Evolutionary conservation across 2,329 filamentous ascomycete species (phyloP), one percentile per base, ranked within the genome.

Genomic region (Septoria petroselini): DNA sequence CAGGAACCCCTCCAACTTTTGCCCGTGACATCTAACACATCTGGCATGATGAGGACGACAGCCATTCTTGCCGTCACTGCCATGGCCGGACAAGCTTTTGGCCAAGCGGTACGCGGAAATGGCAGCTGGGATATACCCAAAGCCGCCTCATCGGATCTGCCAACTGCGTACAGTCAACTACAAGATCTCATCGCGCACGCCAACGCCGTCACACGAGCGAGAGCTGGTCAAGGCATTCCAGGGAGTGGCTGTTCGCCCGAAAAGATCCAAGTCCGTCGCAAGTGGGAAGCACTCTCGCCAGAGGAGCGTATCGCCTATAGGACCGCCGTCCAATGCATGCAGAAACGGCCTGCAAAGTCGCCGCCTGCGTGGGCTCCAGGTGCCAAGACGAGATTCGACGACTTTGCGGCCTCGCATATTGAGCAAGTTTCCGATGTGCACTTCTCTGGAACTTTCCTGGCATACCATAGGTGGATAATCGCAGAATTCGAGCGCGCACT

Each of bases 391-490:
- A 45, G 64, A 35, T 65, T 57, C 37, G 64, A 66, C 38, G 64
- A 66, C 47, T 66, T 63, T 23, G 56, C 63, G 5, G 63, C 54
- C 12, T 39, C 41, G 27, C 61, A 64, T 51, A 62, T 64, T 40
- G 60, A 63, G 38, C 56, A 60, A 44, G 63, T 62, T n/a, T 12
- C 58, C 6, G 11, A 15, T 6, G 37, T 50, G 7, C 48, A 50
- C 21, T 34, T 33, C 11, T 37, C 48, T 11, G 47, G 27, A 19
- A 55, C 58, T 40, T 62, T 63, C 54, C 54, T 63, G 7, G 52
- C 69, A 23, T 73, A 70, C 69, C 71, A 73, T 53, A 62, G 71
- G 2, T 68, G 69, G 48, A 70, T 68, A 52, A 68, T 67, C 7
- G 67, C 72, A 63, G 52, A 63, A 7, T 72, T 70, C 53, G 71